These are phyloP conservation scores for Trametes polyzona DNA, from an alignment of 1,284 basidiomycete genomes.

Conservation along the genomic window DNA sequence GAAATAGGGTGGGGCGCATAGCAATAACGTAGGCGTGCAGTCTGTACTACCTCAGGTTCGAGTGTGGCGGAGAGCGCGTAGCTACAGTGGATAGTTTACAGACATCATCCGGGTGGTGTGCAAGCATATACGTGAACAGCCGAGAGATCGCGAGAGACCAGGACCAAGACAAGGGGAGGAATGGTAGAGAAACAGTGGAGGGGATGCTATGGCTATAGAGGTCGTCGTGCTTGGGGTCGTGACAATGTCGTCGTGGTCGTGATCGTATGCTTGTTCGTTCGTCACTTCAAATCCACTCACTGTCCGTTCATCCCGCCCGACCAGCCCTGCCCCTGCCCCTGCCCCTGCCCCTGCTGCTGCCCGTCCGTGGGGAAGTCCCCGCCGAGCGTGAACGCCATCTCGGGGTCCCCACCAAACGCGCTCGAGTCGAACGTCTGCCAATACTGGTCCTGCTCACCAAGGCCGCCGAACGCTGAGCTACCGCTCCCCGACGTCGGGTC, in stretches of 20 bases:
- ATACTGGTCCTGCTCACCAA: conserved; percentile 63
- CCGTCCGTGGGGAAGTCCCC: conserved; percentile 40
- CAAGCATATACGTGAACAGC: not conserved
- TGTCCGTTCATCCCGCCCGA: not conserved
- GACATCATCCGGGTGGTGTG: not conserved
- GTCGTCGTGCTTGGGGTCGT: not conserved
- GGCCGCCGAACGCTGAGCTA: conserved; percentile 31
- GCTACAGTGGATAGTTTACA: no score
- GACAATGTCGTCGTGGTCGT: not conserved
- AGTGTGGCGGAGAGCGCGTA: no score
- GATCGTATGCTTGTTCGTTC: not conserved
- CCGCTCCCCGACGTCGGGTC: conserved; percentile 34
- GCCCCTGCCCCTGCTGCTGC: conserved; percentile 20
- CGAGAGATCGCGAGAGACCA: not conserved
- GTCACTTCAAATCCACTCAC: not conserved
- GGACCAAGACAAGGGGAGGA: not conserved
- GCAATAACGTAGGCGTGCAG: conserved; percentile 16
- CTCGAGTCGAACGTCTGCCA: conserved; percentile 77
- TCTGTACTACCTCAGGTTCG: no score
- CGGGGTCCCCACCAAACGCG: conserved; percentile 74
- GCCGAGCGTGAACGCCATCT: conserved; percentile 63
- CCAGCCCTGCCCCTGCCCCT: conserved; percentile 4
- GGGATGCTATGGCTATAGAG: conserved; percentile 8
- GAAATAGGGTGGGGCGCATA: conserved; percentile 4
- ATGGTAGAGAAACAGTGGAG: not conserved